Conservation (phyloP, 228 moss, liverwort and hornwort genomes). For the Sphagnum fallax region DNA sequence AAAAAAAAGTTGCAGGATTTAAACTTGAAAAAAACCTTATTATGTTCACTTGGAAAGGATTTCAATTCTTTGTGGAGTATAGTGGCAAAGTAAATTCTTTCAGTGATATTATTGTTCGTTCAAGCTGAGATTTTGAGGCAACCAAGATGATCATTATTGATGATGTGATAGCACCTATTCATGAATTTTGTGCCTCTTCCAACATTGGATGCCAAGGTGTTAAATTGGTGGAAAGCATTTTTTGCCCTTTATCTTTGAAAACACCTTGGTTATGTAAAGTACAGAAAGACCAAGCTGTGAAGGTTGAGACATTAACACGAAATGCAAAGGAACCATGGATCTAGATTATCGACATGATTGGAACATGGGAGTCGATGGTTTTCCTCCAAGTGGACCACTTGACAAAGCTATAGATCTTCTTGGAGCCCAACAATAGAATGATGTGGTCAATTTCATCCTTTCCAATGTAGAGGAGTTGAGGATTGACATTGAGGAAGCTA, state of each 20-base stretch:
- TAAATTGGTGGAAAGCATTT: constrained; percentile 4
- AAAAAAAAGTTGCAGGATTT: neutral
- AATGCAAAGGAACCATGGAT: neutral
- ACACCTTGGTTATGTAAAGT: constrained; percentile 1
- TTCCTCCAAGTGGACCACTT: neutral
- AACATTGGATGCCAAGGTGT: constrained; percentile 3
- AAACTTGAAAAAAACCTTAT: neutral
- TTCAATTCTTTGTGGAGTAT: constrained; percentile 3
- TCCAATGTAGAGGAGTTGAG: neutral
- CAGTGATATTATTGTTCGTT: neutral
- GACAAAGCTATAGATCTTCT: neutral
- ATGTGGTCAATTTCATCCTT: neutral
- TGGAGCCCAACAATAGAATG: neutral
- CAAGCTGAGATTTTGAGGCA: neutral
- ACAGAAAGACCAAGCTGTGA: neutral
- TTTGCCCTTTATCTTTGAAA: neutral
- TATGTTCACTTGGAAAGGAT: neutral
- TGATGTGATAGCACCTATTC: neutral
- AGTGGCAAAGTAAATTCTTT: neutral
- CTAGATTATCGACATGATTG: neutral
- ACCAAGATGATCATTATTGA: neutral
- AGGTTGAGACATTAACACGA: neutral
- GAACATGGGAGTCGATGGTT: neutral
- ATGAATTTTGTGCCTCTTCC: constrained; percentile 1
- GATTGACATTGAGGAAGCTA: neutral